A percentile compares a stretch with the other conserved stretches of the same genome.
Conservation (phyloP, 257 asterid species). For the Lantana camara region DNA sequence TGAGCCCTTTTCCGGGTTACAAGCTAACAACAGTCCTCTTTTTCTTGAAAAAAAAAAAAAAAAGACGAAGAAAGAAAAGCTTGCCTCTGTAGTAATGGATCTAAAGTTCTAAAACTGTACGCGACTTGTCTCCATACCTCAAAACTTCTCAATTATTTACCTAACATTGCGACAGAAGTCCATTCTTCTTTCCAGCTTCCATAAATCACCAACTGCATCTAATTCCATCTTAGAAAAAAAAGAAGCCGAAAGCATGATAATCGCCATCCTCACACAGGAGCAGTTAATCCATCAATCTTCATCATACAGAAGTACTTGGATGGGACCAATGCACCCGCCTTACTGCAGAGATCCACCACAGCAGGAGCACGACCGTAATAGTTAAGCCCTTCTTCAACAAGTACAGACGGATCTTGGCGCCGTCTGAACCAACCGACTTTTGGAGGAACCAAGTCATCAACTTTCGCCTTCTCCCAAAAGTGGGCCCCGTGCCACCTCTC, state of each 20-base stretch:
- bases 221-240: background rate
- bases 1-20: no score
- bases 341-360: slow-evolving; percentile 81
- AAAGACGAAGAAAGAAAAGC: no score
- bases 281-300: slow-evolving; percentile 71
- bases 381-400: slow-evolving; percentile 63
- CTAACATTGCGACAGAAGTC: no score
- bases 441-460: slow-evolving; percentile 77
- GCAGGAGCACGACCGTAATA: slow-evolving; percentile 88
- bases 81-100: no score
- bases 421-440: slow-evolving; percentile 73
- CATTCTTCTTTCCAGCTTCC: no score
- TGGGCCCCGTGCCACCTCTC: slow-evolving; percentile 72
- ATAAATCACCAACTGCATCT: background rate
- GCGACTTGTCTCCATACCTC: no score
- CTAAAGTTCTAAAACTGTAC: no score
- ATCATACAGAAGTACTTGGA: slow-evolving; percentile 70
- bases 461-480: slow-evolving; percentile 75
- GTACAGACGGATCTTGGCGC: slow-evolving; percentile 72
- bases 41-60: no score
- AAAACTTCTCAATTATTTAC: no score
- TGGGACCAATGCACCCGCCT: slow-evolving; percentile 78
- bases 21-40: no score
- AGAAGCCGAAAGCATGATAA: background rate
- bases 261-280: slow-evolving; percentile 35